Evolutionary conservation across 768 basidiomycete genomes (phyloP).

Genomic region (Tricholoma sp.): DNA sequence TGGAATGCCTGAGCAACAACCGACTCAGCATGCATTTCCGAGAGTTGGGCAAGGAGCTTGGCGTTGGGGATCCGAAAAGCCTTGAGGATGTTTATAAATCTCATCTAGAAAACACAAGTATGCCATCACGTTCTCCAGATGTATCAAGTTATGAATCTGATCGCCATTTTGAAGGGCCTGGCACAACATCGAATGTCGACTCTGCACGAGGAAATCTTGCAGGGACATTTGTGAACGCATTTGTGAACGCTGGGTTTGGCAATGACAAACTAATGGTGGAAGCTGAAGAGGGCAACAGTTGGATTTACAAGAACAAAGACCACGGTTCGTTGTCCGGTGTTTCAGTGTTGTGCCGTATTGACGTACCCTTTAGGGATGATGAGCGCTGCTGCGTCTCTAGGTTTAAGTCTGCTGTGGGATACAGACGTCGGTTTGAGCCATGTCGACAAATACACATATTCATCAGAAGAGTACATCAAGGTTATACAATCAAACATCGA

Average conservation of each 20-base stretch:
- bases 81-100: conserved; percentile 97
- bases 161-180: conserved; percentile 41
- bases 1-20: conserved; percentile 83
- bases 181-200: conserved; percentile 73
- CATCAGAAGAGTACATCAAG: conserved; percentile 94
- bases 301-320: conserved; percentile 99
- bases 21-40: conserved; percentile 81
- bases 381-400: conserved; percentile 92
- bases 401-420: conserved; percentile 92
- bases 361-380: conserved; percentile 67
- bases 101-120: conserved; percentile 87
- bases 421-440: conserved; percentile 90
- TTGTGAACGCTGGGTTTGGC: conserved; percentile 97
- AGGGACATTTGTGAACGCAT: conserved; percentile 97
- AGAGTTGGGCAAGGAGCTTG: conserved; percentile 91
- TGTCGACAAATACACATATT: conserved; percentile 97
- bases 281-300: conserved; percentile 93
- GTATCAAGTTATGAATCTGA: neutral
- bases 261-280: conserved; percentile 99
- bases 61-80: conserved; percentile 83
- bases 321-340: conserved; percentile 54
- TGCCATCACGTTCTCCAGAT: conserved; percentile 15
- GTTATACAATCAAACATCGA: conserved; percentile 22
- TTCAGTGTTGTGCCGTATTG: neutral
- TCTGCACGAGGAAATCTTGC: conserved; percentile 94